phyloP scores from a whole-genome alignment of 108 stramenopile genomes.

The Seminavis robusta region DNA sequence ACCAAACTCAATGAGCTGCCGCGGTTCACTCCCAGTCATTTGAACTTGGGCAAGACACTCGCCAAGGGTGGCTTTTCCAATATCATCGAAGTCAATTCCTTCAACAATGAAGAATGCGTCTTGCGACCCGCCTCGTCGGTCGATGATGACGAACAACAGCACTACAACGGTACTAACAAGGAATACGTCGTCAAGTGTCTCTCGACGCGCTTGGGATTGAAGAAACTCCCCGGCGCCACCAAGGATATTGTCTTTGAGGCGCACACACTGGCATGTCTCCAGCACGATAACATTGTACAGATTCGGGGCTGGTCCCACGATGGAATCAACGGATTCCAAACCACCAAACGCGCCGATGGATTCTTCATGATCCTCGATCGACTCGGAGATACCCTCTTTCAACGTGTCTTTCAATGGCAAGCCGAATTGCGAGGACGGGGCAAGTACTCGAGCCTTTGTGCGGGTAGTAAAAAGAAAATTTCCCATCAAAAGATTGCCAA shows the following conservation, averaged over 20 bases:
- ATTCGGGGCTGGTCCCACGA: constrained; percentile 56
- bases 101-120: too few species aligned
- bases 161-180: constrained; percentile 10
- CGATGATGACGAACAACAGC: constrained; percentile 6
- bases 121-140: not conserved
- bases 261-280: constrained; percentile 50
- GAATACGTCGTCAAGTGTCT: constrained; percentile 67
- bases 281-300: constrained; percentile 72
- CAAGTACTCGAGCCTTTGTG: too few species aligned
- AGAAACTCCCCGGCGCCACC: constrained; percentile 51
- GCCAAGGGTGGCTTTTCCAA: constrained; percentile 61
- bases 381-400: constrained; percentile 46
- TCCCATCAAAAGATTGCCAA: too few species aligned
- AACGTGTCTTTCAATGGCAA: too few species aligned
- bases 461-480: too few species aligned
- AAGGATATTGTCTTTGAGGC: constrained; percentile 73
- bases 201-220: constrained; percentile 10
- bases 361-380: constrained; percentile 72
- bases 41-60: constrained; percentile 29
- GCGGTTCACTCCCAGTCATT: too few species aligned
- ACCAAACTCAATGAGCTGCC: too few species aligned
- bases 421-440: too few species aligned
- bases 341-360: constrained; percentile 13
- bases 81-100: constrained; percentile 34
- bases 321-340: constrained; percentile 33